Percentiles rank a stretch among this genome's conserved stretches.
Evolutionary conservation across 305 asterid genomes (phyloP).

Genomic region (Rubia tinctorum): DNA sequence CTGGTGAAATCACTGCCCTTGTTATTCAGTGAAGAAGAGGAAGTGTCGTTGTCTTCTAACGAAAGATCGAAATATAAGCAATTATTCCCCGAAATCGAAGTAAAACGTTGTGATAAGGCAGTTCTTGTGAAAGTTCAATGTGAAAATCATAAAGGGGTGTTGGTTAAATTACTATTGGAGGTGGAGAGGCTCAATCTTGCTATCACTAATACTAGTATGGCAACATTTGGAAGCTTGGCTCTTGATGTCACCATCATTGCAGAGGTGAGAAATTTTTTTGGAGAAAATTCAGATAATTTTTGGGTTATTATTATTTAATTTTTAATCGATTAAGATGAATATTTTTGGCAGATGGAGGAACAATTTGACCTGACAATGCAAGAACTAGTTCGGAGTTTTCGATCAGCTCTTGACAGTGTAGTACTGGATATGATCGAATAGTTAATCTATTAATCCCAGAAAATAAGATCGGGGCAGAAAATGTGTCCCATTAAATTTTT

Average conservation of each 20-base stretch:
- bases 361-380: slow-evolving; percentile 30
- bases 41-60: slow-evolving; percentile 21
- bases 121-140: slow-evolving; percentile 37
- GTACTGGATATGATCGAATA: not conserved
- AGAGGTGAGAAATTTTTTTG: not conserved
- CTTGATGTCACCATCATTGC: slow-evolving; percentile 33
- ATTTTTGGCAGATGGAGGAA: slow-evolving; percentile 30
- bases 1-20: slow-evolving; percentile 32
- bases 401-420: slow-evolving; percentile 15
- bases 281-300: too few species aligned
- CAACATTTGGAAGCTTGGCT: slow-evolving; percentile 28
- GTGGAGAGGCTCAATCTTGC: slow-evolving; percentile 31
- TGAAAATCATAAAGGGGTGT: slow-evolving; percentile 28
- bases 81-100: slow-evolving; percentile 42
- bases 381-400: slow-evolving; percentile 31
- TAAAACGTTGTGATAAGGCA: slow-evolving; percentile 26
- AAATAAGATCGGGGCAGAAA: too few species aligned
- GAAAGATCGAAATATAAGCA: slow-evolving; percentile 17
- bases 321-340: not conserved
- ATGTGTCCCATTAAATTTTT: too few species aligned
- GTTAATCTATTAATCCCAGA: too few species aligned
- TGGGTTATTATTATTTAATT: not conserved
- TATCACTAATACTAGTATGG: slow-evolving; percentile 24
- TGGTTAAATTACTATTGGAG: slow-evolving; percentile 28
- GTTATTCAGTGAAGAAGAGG: slow-evolving; percentile 29